These are phyloP conservation scores for Acanthochlamys bracteata DNA, from an alignment of 106 monocot genomes.

Conservation along the genomic window DNA sequence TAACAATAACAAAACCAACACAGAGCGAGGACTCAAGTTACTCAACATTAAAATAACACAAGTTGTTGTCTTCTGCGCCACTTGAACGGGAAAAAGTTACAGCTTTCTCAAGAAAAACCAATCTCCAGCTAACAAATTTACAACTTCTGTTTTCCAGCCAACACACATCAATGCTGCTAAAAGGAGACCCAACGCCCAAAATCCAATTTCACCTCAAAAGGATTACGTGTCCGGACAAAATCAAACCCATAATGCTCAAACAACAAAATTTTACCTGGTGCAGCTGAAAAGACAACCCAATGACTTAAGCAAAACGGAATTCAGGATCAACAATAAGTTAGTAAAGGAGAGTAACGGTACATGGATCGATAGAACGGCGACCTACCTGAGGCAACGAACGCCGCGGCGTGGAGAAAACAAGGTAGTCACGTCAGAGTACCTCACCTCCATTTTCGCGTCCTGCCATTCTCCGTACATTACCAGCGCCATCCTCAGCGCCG, in stretches of 20 bases:
- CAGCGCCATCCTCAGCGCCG: slow-evolving; percentile 44
- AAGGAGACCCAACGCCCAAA: too few relatives aligned
- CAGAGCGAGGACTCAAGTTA: too few relatives aligned
- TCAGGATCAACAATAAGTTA: slow-evolving; percentile 61
- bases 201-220: too few relatives aligned
- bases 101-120: too few relatives aligned
- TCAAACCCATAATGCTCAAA: neutral
- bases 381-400: slow-evolving; percentile 33
- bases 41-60: too few relatives aligned
- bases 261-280: slow-evolving; percentile 28
- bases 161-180: too few relatives aligned
- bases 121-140: too few relatives aligned
- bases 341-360: slow-evolving; percentile 70
- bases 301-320: slow-evolving; percentile 35
- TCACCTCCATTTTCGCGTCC: slow-evolving; percentile 79
- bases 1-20: too few relatives aligned
- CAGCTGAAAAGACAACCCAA: slow-evolving; percentile 71
- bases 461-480: slow-evolving; percentile 81
- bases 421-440: slow-evolving; percentile 84
- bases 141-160: too few relatives aligned
- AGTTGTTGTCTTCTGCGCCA: too few relatives aligned
- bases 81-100: too few relatives aligned
- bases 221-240: too few relatives aligned
- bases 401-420: slow-evolving; percentile 84
- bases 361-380: slow-evolving; percentile 78